Evolutionary conservation across 345 rosid genomes (phyloP), one percentile per base, ranked within the genome.

Genomic region (Gossypioides kirkii): DNA sequence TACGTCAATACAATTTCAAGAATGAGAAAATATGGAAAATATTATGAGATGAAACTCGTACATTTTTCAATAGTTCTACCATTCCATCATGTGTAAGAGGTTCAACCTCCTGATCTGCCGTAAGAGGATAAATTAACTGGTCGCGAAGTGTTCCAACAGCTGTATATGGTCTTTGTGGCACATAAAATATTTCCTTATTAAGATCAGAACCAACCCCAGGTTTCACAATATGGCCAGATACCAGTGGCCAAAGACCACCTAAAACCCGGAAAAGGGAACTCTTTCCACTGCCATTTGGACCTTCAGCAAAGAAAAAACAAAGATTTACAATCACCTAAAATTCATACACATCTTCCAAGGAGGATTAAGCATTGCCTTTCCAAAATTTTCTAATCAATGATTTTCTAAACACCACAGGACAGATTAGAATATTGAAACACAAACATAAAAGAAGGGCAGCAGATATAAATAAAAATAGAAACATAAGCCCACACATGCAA

Each of bases 211-310:
- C 99, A 77, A 93, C 90, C 38, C 99, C 98, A 12, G 99, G 99
- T 82, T 95, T 95, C 58, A 90, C 91, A 74, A 95, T 95, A 86
- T 85, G 91, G 59, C 99, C 99, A 73, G 96, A 84, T 22, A 89
- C 89, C 77, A 95, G 75, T 47, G 99, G 99, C 99, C 99, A 95
- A 76, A 96, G 91, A 74, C 99, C 99, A 80, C 99, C 98, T 74
- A 96, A 82, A 80, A 96, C 99, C 70, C 99, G 90, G 84, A 96
- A 95, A 74, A 96, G 99, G 20, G 99, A 96, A 82, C 99, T 96
- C 84, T 96, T 96, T 76, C 99, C 99, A 77, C 98, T 96, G 70
- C 99, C 99, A 83, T 96, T 96, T 59, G 99, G 99, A 80, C 99
- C 99, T 96, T 76, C 78, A 76, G 63, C 28, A 80, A 61, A 83